Conservation (phyloP, 495 filamentous ascomycete genomes). For the Trichoderma virens region DNA sequence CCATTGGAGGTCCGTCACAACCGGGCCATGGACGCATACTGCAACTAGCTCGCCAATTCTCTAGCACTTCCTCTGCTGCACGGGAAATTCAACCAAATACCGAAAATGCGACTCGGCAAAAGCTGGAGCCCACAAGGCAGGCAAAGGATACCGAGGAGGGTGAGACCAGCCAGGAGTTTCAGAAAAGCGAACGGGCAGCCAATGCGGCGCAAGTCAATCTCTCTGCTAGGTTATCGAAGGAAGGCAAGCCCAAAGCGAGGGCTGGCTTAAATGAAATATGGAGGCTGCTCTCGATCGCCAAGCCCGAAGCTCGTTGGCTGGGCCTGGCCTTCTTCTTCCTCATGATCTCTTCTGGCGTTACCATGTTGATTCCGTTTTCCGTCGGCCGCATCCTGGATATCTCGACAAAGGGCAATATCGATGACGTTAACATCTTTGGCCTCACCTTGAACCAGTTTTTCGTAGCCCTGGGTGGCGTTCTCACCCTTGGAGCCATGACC, state of each 20-base stretch:
- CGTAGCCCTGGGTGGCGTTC: conserved; percentile 28
- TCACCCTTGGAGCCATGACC: conserved; percentile 43
- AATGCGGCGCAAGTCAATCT: conserved; percentile 88
- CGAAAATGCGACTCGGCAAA: background rate
- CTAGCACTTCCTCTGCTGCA: background rate
- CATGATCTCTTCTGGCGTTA: conserved; percentile 78
- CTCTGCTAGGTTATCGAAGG: conserved; percentile 75
- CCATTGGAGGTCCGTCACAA: background rate
- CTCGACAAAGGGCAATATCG: conserved; percentile 31
- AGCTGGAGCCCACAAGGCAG: conserved; percentile 12
- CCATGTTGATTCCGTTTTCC: conserved; percentile 91
- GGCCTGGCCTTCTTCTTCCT: conserved; percentile 72
- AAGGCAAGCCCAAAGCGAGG: conserved; percentile 56
- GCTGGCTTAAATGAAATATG: conserved; percentile 70
- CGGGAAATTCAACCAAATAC: background rate
- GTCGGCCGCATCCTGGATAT: conserved; percentile 89
- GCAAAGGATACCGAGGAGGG: conserved; percentile 21
- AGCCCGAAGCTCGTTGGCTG: conserved; percentile 75
- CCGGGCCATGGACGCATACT: background rate
- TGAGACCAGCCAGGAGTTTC: conserved; percentile 21
- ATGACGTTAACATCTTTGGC: conserved; percentile 24
- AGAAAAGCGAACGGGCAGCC: conserved; percentile 60
- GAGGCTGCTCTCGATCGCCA: conserved; percentile 82
- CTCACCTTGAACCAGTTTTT: conserved; percentile 33
- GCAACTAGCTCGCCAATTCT: conserved; percentile 6